Conservation (phyloP, 2,329 filamentous ascomycete species). For the Cladosporium sp. region DNA sequence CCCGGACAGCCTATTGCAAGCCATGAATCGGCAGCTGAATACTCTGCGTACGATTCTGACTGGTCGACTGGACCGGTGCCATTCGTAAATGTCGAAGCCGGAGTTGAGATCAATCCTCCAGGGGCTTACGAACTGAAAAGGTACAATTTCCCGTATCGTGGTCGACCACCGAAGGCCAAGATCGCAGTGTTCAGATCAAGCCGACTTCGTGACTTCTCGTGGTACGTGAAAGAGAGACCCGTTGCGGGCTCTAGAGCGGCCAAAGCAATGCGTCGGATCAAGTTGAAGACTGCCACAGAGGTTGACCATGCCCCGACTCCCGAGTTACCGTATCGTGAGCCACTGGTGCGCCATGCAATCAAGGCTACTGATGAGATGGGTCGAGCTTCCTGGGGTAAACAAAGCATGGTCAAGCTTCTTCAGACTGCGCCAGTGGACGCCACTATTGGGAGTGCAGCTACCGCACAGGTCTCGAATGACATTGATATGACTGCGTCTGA, state of each 20-base stretch:
- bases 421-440: neutral
- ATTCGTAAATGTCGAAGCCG: constrained; percentile 28
- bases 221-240: constrained; percentile 32
- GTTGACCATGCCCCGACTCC: neutral
- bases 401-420: neutral
- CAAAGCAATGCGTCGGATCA: neutral
- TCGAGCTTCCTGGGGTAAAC: neutral
- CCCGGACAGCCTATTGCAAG: neutral
- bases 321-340: neutral
- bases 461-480: neutral
- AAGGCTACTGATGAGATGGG: neutral
- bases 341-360: neutral
- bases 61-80: neutral
- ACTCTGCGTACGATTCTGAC: constrained; percentile 14
- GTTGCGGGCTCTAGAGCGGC: neutral
- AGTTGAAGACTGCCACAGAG: neutral
- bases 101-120: constrained; percentile 48
- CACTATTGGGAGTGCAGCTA: neutral
- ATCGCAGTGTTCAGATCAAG: constrained; percentile 45
- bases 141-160: constrained; percentile 32
- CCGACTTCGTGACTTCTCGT: constrained; percentile 37
- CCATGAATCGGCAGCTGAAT: neutral
- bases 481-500: neutral
- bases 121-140: constrained; percentile 38
- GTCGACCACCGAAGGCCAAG: constrained; percentile 45